Base-by-base conservation (phyloP, 2,329 filamentous ascomycete genomes). In the Sphaceloma murrayae region DNA sequence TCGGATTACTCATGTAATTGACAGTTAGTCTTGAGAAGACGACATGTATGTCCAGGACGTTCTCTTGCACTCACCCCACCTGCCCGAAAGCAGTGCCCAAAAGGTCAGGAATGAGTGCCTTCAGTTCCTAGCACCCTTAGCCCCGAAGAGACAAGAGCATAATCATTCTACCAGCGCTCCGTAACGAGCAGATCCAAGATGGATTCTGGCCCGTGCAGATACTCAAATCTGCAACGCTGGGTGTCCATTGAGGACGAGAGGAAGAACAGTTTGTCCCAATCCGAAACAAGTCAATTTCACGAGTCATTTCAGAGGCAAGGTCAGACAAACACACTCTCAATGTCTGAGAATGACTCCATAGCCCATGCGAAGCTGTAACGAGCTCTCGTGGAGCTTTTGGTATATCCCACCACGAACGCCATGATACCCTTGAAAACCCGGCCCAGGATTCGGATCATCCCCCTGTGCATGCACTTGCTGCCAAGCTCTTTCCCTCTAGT, bases 131-230 rank as follows among this genome's bases (percentile, higher is more conserved):
- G 43, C 27, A 16, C 31, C 34, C 17, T n/a, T 21, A 18, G n/a
- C 29, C 13, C 39, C 50, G 33, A 46, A 47, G 38, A 26, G 34
- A 14, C 42, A 43, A 44, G 17, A 26, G 22, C 14, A 27, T 27
- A 27, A 26, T 62, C 51, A 49, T 50, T 67, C 51, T 67, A 52
- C 64, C 65, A 67, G 64, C 65, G 64, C 64, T 67, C 65, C 64
- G 65, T 68, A 67, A 64, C 63, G 60, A 59, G 57, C 51, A 53
- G 57, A 60, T 58, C 55, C 55, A 56, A 14, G 38, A 33, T 33
- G 53, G 54, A 52, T 48, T 51, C 44, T 54, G 59, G 61, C 60
- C 61, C 61, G 65, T 59, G 63, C 62, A 60, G 56, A 57, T 62
- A 62, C 56, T 56, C 60, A 53, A 59, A 63, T 55, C 60, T 62